Conservation (phyloP, 371 early-diverging fungal species). For the Haplosporangium sp. region DNA sequence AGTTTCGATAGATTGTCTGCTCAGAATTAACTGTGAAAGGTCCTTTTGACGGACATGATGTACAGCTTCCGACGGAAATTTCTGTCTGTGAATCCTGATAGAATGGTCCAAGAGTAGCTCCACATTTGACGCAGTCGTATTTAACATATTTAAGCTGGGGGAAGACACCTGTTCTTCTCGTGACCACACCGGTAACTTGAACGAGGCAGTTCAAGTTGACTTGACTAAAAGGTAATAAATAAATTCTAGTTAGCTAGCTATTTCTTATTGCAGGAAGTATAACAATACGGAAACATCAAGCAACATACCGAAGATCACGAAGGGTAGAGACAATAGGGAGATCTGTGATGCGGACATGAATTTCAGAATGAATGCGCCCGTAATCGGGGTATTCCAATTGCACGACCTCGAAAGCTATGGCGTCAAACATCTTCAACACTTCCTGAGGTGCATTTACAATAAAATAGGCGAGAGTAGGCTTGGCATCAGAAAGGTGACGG, state of each 20-base stretch:
- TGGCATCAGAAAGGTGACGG: constrained; percentile 79
- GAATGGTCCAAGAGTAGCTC: constrained; percentile 95
- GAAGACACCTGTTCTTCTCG: constrained; percentile 95
- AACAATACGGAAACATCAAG: too few relatives aligned
- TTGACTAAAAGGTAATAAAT: constrained; percentile 61
- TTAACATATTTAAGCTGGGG: constrained; percentile 98
- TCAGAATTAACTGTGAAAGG: constrained; percentile 94
- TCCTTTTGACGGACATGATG: constrained; percentile 94
- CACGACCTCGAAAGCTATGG: constrained; percentile 93
- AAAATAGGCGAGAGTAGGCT: constrained; percentile 88
- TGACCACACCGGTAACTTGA: constrained; percentile 96
- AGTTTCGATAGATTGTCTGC: constrained; percentile 98
- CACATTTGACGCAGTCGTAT: constrained; percentile 97
- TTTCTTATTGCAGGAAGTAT: neutral
- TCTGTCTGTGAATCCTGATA: constrained; percentile 92
- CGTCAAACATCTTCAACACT: constrained; percentile 92
- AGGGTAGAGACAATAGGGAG: constrained; percentile 89
- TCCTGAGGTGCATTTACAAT: constrained; percentile 90
- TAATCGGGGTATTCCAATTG: constrained; percentile 93
- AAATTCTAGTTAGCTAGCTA: neutral
- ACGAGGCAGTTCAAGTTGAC: constrained; percentile 95
- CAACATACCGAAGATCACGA: constrained; percentile 86
- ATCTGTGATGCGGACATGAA: constrained; percentile 96
- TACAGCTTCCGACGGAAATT: constrained; percentile 90
- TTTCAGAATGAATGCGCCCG: constrained; percentile 90